Evolutionary conservation across 805 yeast genomes (phyloP).

Genomic region (Pichia gijzeniarum): DNA sequence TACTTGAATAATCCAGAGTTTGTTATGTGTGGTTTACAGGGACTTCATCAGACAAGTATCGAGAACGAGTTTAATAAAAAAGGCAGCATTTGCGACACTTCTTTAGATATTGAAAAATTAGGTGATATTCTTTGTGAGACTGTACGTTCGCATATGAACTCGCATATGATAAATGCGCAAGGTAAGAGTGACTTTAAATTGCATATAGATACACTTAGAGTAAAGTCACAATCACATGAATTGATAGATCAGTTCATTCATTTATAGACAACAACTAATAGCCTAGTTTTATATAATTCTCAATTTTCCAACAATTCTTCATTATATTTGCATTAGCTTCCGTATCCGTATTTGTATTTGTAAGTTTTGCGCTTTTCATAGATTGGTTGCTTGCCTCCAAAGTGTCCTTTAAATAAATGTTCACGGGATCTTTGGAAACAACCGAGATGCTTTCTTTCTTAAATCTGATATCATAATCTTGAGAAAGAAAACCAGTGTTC

Average conservation of each 20-base stretch:
- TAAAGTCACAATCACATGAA: not conserved
- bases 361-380: not conserved
- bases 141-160: conserved; percentile 27
- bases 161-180: conserved; percentile 4
- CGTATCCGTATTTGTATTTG: not conserved
- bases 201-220: not conserved
- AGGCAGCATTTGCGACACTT: conserved; percentile 1
- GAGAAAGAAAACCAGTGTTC: conserved; percentile 4
- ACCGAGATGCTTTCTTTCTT: too few relatives aligned
- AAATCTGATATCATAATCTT: conserved; percentile 5
- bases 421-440: too few relatives aligned
- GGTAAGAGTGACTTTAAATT: not conserved
- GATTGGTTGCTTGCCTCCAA: not conserved
- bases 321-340: not conserved
- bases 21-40: conserved; percentile 81
- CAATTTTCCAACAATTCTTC: conserved; percentile 5
- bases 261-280: not conserved
- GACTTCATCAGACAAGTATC: conserved; percentile 51
- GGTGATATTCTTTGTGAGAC: conserved; percentile 34
- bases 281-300: not conserved
- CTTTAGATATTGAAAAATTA: conserved; percentile 32
- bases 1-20: conserved; percentile 56
- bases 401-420: too few relatives aligned
- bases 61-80: conserved; percentile 19
- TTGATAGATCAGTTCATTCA: not conserved